Evolutionary conservation across 2,329 filamentous ascomycete genomes (phyloP).

Genomic region (Xylariales sp.): DNA sequence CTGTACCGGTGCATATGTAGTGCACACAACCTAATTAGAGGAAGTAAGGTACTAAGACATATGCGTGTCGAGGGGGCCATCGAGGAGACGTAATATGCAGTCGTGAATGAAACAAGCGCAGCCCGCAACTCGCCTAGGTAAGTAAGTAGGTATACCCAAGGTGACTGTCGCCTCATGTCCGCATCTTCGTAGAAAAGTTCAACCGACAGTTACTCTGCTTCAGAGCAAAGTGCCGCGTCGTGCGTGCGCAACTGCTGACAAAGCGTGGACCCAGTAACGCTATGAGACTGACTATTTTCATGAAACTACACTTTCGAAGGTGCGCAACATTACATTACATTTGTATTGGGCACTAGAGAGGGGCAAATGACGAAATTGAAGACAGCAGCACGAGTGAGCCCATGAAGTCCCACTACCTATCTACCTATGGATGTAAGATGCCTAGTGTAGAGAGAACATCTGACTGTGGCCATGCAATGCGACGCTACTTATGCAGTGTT

Average conservation of each 20-base stretch:
- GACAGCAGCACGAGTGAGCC: constrained; percentile 16
- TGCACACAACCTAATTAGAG: too few species aligned
- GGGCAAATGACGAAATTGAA: constrained; percentile 33
- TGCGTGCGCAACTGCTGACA: not conserved
- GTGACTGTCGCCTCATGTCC: not conserved
- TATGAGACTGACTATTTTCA: not conserved
- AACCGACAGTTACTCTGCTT: not conserved
- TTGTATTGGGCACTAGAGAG: constrained; percentile 2
- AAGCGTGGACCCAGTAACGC: not conserved
- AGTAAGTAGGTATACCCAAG: not conserved
- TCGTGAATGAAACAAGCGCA: constrained; percentile 5
- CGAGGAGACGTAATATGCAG: not conserved
- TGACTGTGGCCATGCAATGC: constrained; percentile 34
- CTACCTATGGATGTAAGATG: not conserved
- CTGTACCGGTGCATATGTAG: too few species aligned
- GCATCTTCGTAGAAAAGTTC: not conserved
- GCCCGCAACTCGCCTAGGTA: not conserved
- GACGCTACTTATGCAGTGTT: constrained; percentile 27
- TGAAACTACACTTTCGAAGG: not conserved
- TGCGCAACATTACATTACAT: not conserved
- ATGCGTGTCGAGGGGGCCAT: too few species aligned
- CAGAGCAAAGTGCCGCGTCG: not conserved
- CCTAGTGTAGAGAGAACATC: constrained; percentile 18
- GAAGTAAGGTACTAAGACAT: too few species aligned
- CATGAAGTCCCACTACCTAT: constrained; percentile 8